Conservation (phyloP, 345 rosid genomes). For the Toxicodendron radicans region DNA sequence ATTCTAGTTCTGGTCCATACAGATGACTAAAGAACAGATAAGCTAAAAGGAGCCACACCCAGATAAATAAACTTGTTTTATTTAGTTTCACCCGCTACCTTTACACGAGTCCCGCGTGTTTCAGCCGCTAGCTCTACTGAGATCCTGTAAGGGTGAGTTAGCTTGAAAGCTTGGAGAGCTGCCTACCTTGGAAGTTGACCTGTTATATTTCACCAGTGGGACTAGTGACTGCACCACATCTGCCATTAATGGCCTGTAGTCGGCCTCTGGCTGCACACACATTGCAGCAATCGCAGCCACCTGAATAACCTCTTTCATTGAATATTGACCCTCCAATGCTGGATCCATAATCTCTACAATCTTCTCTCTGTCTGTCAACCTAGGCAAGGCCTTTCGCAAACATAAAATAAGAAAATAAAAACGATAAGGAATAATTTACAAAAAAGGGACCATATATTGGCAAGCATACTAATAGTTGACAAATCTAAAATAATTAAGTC, state of each 20-base stretch:
- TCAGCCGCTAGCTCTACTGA: constrained; percentile 38
- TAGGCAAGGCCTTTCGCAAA: constrained; percentile 65
- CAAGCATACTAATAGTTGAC: background rate
- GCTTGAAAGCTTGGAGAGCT: constrained; percentile 53
- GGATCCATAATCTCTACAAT: constrained; percentile 88
- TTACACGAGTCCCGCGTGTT: background rate
- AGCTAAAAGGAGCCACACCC: background rate
- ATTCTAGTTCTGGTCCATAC: background rate
- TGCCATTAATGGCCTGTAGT: constrained; percentile 93
- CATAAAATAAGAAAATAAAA: background rate
- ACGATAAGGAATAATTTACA: background rate
- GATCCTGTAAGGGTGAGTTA: constrained; percentile 47
- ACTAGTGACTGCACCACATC: constrained; percentile 87
- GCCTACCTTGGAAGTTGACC: constrained; percentile 52
- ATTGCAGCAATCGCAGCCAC: constrained; percentile 97
- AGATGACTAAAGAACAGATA: background rate
- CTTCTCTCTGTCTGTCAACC: constrained; percentile 76
- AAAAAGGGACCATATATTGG: background rate
- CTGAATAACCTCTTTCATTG: constrained; percentile 76
- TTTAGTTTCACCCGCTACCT: background rate
- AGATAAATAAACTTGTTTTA: constrained; percentile 3
- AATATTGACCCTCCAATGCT: constrained; percentile 72
- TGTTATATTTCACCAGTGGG: constrained; percentile 68
- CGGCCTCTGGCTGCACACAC: constrained; percentile 92
- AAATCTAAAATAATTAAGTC: background rate